A percentile compares a stretch with the other conserved stretches of the same genome.
Conservation (phyloP, 2,329 filamentous ascomycete species). For the Zalaria sp. region DNA sequence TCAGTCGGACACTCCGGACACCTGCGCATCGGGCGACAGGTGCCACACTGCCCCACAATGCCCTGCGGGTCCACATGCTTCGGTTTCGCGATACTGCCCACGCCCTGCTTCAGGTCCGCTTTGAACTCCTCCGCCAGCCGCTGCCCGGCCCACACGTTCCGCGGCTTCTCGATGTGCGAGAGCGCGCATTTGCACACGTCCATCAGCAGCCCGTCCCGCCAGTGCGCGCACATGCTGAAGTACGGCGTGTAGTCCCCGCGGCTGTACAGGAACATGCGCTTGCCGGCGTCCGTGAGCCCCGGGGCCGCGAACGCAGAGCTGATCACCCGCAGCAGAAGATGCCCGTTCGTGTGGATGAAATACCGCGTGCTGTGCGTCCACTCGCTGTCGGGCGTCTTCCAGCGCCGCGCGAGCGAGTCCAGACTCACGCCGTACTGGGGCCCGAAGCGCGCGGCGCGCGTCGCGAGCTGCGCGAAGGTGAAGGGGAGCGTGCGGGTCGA, state of each 20-base stretch:
- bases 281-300: conserved; percentile 34
- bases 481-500: conserved; percentile 43
- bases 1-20: conserved; percentile 50
- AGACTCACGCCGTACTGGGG: conserved; percentile 32
- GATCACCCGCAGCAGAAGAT: conserved; percentile 43
- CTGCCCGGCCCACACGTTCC: conserved; percentile 14
- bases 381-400: conserved; percentile 33
- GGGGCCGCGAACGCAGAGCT: conserved; percentile 37
- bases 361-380: conserved; percentile 45
- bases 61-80: not conserved
- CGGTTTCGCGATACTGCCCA: not conserved
- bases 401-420: conserved; percentile 36
- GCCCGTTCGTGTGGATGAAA: conserved; percentile 35
- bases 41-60: conserved; percentile 37
- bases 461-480: conserved; percentile 43
- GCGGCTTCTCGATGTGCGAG: conserved; percentile 37
- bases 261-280: conserved; percentile 44
- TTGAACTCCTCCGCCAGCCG: not conserved
- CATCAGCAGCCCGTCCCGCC: conserved; percentile 47
- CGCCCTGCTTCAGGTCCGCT: conserved; percentile 12
- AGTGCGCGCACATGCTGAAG: conserved; percentile 49
- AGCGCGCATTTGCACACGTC: conserved; percentile 47
- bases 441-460: conserved; percentile 34
- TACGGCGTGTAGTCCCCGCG: conserved; percentile 47
- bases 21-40: conserved; percentile 44